Conservation (phyloP, 2,329 filamentous ascomycete species). For the Exserohilum rostratum region DNA sequence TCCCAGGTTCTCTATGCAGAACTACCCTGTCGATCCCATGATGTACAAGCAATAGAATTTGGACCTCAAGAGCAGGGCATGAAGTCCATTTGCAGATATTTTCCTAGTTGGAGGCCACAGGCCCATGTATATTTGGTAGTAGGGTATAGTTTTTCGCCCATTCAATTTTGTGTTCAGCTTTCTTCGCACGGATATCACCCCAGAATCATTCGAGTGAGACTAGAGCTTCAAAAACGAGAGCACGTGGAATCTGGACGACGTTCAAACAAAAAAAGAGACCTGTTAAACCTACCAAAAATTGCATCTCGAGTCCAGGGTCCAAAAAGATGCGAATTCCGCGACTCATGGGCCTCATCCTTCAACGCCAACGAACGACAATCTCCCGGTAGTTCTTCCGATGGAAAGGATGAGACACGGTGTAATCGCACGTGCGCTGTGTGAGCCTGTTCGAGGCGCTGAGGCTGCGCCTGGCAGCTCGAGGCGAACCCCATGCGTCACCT, state of each 20-base stretch:
- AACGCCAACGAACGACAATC: constrained; percentile 6
- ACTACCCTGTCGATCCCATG: constrained; percentile 46
- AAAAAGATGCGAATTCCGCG: constrained; percentile 4
- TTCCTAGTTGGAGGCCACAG: constrained; percentile 1
- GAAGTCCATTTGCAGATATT: constrained; percentile 1
- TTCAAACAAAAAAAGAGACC: constrained; percentile 1
- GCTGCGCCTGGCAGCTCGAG: constrained; percentile 2
- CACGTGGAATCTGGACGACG: constrained; percentile 6
- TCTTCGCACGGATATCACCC: constrained; percentile 2
- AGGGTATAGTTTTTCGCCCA: constrained; percentile 17
- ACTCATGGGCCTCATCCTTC: constrained; percentile 6
- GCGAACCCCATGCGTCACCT: constrained; percentile 7
- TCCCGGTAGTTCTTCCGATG: constrained; percentile 14
- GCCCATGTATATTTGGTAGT: constrained; percentile 13
- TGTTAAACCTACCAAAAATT: constrained; percentile 2
- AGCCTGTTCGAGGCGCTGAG: constrained; percentile 1
- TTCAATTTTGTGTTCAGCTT: constrained; percentile 12
- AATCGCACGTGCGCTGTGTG: constrained; percentile 11
- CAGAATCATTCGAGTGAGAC: constrained; percentile 12
- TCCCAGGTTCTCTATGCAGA: constrained; percentile 40
- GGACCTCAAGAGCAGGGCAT: constrained; percentile 3
- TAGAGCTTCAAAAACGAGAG: constrained; percentile 3
- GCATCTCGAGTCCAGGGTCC: constrained; percentile 1
- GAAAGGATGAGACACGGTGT: constrained; percentile 6
- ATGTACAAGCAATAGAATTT: constrained; percentile 38